Conservation (phyloP, 495 filamentous ascomycete species). For the Aspergillus conjunctus region DNA sequence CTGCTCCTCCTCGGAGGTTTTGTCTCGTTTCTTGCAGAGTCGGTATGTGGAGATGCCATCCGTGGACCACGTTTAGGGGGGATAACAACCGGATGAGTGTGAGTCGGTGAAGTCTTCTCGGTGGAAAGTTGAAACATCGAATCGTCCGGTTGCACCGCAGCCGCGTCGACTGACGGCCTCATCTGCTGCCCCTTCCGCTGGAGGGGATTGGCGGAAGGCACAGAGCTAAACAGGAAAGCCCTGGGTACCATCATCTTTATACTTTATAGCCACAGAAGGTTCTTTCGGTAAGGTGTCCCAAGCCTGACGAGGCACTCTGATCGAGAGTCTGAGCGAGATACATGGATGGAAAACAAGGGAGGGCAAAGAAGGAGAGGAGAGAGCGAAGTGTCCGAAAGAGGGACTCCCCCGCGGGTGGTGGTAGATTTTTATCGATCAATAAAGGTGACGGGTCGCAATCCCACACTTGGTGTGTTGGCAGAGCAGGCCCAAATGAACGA, state of each 20-base stretch:
- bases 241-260: conserved; percentile 51
- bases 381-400: conserved; percentile 8
- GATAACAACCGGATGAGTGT: conserved; percentile 47
- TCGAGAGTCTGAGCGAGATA: conserved; percentile 52
- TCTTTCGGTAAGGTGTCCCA: conserved; percentile 24
- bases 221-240: conserved; percentile 45
- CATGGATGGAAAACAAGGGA: conserved; percentile 35
- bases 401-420: conserved; percentile 7
- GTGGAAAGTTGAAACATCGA: conserved; percentile 23
- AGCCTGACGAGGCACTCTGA: conserved; percentile 52
- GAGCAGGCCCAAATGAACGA: conserved; percentile 13
- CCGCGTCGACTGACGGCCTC: conserved; percentile 7
- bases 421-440: no score
- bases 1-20: conserved; percentile 27
- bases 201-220: conserved; percentile 29
- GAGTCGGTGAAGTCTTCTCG: conserved; percentile 17
- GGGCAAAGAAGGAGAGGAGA: conserved; percentile 9
- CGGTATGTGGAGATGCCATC: conserved; percentile 26
- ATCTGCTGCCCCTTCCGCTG: conserved; percentile 20
- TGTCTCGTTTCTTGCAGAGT: conserved; percentile 14
- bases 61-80: conserved; percentile 42
- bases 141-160: conserved; percentile 12
- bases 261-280: conserved; percentile 9
- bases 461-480: conserved; percentile 27
- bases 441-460: background rate